Base-by-base conservation (phyloP, 2,329 filamentous ascomycete genomes). In the Stenocarpella maydis region DNA sequence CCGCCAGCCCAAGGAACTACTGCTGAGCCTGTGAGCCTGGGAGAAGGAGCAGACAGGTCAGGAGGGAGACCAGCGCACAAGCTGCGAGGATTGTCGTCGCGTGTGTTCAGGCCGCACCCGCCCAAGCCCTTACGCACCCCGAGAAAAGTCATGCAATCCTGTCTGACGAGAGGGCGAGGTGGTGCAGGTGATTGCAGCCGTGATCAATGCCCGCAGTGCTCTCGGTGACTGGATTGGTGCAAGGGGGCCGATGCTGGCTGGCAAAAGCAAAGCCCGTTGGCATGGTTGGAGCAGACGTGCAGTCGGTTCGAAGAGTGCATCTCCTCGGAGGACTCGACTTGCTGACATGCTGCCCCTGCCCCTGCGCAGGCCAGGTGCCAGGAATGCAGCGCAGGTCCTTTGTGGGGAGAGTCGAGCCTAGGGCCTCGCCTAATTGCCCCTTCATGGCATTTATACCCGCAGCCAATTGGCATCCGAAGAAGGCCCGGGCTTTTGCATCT, bases 331-430 rank as follows among this genome's bases (percentile, higher is more conserved):
- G 14, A 58, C 53, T 58, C 53, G 53, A 41, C 21, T 21, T 41
- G 31, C 14, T 12, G 39, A 12, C 34, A 8, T 37, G 34, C 34
- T 37, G 34, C 6, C 34, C 34, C 34, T 9, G 34, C 6, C 34
- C 34, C 34, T 37, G 34, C n/a, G n/a, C n/a, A n/a, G n/a, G 49
- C 49, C 28, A 26, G 39, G 37, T 39, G 49, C 49, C 21, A 19
- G 39, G 47, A 45, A 47, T n/a, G 24, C 34, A 37, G 10, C 15
- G 26, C 53, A 55, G 41, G 37, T 24, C 15, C 4, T 52, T 34
- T 28, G 64, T 63, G 65, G 50, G 50, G 41, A 50, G 58, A 55
- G 58, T 67, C 65, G 52, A 58, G 52, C 31, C 52, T 67, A 67
- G 52, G 52, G n/a, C 10, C 49, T 67, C 52, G 65, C 49, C 52